A percentile compares a stretch with the other conserved stretches of the same genome.
Evolutionary conservation across 164 flowering plant species (phyloP).

Genomic region (Aristolochia fimbriata): DNA sequence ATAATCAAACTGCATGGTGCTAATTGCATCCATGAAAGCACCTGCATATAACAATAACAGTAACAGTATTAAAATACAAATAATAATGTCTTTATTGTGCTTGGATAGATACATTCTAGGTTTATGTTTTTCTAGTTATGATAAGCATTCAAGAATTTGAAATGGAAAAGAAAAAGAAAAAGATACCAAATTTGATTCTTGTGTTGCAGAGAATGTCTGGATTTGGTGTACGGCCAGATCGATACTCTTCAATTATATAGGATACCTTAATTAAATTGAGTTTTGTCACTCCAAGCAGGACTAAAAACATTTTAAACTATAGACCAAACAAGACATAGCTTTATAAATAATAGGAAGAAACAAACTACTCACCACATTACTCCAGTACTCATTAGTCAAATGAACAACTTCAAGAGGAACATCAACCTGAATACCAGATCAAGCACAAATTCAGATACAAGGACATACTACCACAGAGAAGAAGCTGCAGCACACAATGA

Average conservation of each 20-base stretch:
- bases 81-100: too few relatives aligned
- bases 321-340: neutral
- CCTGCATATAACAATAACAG: constrained; percentile 29
- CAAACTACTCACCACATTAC: constrained; percentile 62
- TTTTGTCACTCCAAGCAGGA: neutral
- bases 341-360: neutral
- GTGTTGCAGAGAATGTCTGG: constrained; percentile 98
- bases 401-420: constrained; percentile 92
- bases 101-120: too few relatives aligned
- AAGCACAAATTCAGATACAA: neutral
- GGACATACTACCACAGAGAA: neutral
- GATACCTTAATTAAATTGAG: constrained; percentile 50
- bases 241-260: constrained; percentile 81
- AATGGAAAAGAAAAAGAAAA: neutral
- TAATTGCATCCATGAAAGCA: constrained; percentile 90
- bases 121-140: too few relatives aligned
- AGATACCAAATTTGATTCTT: constrained; percentile 87
- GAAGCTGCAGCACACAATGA: neutral
- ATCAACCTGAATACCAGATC: constrained; percentile 39
- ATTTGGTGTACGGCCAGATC: constrained; percentile 85
- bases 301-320: neutral
- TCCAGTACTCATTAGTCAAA: constrained; percentile 92
- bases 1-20: constrained; percentile 63
- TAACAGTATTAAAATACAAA: neutral
- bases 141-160: too few relatives aligned